These are phyloP conservation scores for Pezicula radicicola DNA, from an alignment of 2,329 filamentous ascomycete species.

Conservation along the genomic window DNA sequence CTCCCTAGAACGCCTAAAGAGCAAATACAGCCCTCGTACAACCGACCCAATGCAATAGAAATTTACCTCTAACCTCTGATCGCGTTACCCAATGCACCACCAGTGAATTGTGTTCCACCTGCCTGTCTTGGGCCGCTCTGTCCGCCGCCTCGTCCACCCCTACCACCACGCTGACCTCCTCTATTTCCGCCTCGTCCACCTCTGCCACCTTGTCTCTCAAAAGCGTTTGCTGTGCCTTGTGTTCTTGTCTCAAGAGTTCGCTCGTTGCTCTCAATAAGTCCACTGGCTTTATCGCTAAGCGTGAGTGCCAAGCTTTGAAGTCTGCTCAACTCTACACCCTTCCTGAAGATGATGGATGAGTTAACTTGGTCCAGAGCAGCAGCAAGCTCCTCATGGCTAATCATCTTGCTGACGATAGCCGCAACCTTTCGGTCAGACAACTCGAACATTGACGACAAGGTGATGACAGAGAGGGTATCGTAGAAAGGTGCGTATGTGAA, in stretches of 20 bases:
- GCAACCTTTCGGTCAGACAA: constrained; percentile 85
- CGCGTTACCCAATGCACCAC: constrained; percentile 71
- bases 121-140: constrained; percentile 63
- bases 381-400: constrained; percentile 95
- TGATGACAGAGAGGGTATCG: constrained; percentile 86
- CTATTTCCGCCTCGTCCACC: constrained; percentile 66
- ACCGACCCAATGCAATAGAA: constrained; percentile 29
- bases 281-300: constrained; percentile 92
- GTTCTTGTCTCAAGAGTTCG: constrained; percentile 95
- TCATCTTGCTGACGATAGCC: constrained; percentile 98
- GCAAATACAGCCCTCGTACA: constrained; percentile 22
- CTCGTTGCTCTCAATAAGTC: constrained; percentile 95
- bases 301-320: constrained; percentile 94
- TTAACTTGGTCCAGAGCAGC: constrained; percentile 98
- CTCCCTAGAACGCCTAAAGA: constrained; percentile 29
- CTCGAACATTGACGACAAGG: constrained; percentile 93
- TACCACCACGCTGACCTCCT: constrained; percentile 60
- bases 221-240: constrained; percentile 91
- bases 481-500: constrained; percentile 99
- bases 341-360: constrained; percentile 96
- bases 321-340: constrained; percentile 95
- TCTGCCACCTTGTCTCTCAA: constrained; percentile 85
- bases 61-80: constrained; percentile 50
- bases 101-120: constrained; percentile 77
- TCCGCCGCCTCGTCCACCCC: constrained; percentile 56